Evolutionary conservation across 805 yeast genomes (phyloP).

Genomic region (Teunomyces tritomae): DNA sequence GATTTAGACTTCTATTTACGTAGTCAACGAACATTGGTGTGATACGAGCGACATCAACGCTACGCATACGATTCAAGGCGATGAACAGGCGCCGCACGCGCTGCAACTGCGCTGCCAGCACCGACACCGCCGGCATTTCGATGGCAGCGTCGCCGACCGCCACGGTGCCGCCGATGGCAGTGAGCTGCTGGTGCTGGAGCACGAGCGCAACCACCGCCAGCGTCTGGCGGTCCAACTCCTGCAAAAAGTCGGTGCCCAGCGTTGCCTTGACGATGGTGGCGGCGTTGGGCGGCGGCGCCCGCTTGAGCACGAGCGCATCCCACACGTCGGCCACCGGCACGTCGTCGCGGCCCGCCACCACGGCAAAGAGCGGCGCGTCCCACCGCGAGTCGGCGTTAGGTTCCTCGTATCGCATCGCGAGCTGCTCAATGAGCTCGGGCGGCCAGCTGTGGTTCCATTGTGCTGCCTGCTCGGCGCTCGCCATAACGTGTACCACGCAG

Average conservation of each 20-base stretch:
- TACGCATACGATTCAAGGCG: constrained; percentile 75
- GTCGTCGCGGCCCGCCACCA: constrained; percentile 52
- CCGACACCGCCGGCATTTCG: constrained; percentile 59
- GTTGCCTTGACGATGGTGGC: constrained; percentile 85
- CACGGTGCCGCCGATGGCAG: constrained; percentile 47
- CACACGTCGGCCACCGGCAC: constrained; percentile 69
- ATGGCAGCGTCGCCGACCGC: constrained; percentile 48
- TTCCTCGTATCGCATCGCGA: constrained; percentile 87
- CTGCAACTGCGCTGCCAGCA: constrained; percentile 76
- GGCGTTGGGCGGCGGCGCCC: constrained; percentile 73
- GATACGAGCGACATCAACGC: constrained; percentile 67
- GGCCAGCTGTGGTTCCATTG: constrained; percentile 76
- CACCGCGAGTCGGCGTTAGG: constrained; percentile 83
- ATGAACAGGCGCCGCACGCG: constrained; percentile 81
- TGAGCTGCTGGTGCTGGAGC: constrained; percentile 58
- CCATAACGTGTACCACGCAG: constrained; percentile 76
- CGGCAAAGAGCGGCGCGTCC: constrained; percentile 88
- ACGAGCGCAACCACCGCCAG: constrained; percentile 60
- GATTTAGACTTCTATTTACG: constrained; percentile 58
- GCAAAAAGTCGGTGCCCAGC: constrained; percentile 69
- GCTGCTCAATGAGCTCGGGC: constrained; percentile 57
- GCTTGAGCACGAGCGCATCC: constrained; percentile 56
- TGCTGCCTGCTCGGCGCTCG: constrained; percentile 59
- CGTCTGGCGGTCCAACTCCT: constrained; percentile 72
- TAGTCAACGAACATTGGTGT: constrained; percentile 75